These are phyloP conservation scores for Coccomyxa sp. DNA, from an alignment of 139 green algal species.

Conservation along the genomic window DNA sequence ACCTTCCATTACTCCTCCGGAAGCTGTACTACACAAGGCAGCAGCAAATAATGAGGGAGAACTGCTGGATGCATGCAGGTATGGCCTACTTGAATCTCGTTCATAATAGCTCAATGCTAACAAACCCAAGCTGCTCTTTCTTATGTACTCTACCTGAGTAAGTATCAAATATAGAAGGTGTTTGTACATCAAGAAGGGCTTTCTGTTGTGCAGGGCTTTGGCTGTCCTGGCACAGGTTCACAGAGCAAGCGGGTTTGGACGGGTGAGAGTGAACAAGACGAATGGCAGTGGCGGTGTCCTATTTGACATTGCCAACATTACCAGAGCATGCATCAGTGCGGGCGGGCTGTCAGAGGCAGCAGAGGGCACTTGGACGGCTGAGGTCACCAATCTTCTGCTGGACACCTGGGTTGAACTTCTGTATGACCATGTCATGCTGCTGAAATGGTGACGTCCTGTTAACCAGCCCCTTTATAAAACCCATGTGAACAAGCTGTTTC, in stretches of 20 bases:
- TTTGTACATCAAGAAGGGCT: background rate
- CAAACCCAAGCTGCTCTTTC: background rate
- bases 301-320: constrained; percentile 20
- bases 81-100: background rate
- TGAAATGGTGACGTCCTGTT: no score
- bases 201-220: constrained; percentile 11
- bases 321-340: constrained; percentile 29
- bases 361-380: constrained; percentile 35
- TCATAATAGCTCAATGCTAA: background rate
- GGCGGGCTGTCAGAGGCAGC: constrained; percentile 13
- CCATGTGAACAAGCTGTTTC: no score
- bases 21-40: constrained; percentile 35
- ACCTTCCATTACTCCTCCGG: constrained; percentile 32
- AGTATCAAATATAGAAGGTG: background rate
- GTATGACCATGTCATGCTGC: background rate
- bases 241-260: constrained; percentile 28
- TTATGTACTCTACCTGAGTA: background rate
- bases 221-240: constrained; percentile 32
- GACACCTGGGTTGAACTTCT: constrained; percentile 40
- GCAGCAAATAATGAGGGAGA: constrained; percentile 33
- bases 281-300: background rate
- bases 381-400: constrained; percentile 57
- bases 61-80: constrained; percentile 70
- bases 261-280: background rate
- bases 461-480: no score